A percentile compares a stretch with the other conserved stretches of the same genome.
Evolutionary conservation across 2,329 filamentous ascomycete genomes (phyloP).

Genomic region (Fusarium sulawesiense): DNA sequence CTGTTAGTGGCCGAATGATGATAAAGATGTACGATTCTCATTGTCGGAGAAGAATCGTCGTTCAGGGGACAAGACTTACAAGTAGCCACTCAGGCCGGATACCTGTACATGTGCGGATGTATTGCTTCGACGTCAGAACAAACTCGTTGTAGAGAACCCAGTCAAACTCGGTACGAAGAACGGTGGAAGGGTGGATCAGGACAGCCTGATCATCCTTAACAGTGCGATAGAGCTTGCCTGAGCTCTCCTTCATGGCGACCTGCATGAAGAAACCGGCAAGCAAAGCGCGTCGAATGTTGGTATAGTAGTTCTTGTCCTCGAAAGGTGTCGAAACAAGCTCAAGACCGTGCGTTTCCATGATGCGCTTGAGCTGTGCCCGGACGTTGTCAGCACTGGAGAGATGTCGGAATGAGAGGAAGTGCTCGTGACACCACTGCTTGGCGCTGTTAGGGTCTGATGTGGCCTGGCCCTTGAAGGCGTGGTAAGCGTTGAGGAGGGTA

Average conservation of each 20-base stretch:
- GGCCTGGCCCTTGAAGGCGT: conserved; percentile 87
- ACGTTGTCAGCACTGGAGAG: conserved; percentile 95
- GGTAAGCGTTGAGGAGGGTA: conserved; percentile 96
- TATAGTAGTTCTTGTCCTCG: conserved; percentile 97
- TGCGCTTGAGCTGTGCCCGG: conserved; percentile 88
- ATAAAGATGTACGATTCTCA: conserved; percentile 1
- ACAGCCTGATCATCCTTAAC: conserved; percentile 97
- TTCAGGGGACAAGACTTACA: conserved; percentile 61
- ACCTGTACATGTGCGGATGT: conserved; percentile 92
- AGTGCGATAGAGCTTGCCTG: conserved; percentile 91
- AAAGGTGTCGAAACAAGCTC: conserved; percentile 91
- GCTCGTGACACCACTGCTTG: conserved; percentile 96
- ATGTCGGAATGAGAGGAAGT: conserved; percentile 91
- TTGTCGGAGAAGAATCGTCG: neutral
- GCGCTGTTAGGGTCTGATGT: conserved; percentile 70
- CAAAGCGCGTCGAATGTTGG: conserved; percentile 92
- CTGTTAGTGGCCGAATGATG: conserved; percentile 25
- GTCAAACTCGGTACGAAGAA: conserved; percentile 87
- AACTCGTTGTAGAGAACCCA: conserved; percentile 99
- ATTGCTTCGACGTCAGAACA: conserved; percentile 97
- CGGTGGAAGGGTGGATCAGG: conserved; percentile 91
- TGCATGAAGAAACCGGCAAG: conserved; percentile 99
- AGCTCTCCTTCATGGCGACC: conserved; percentile 91
- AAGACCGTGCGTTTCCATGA: conserved; percentile 93
- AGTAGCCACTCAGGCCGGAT: conserved; percentile 95